These are phyloP conservation scores for Calonectria hawksworthii DNA, from an alignment of 2,329 filamentous ascomycete genomes.

Conservation along the genomic window DNA sequence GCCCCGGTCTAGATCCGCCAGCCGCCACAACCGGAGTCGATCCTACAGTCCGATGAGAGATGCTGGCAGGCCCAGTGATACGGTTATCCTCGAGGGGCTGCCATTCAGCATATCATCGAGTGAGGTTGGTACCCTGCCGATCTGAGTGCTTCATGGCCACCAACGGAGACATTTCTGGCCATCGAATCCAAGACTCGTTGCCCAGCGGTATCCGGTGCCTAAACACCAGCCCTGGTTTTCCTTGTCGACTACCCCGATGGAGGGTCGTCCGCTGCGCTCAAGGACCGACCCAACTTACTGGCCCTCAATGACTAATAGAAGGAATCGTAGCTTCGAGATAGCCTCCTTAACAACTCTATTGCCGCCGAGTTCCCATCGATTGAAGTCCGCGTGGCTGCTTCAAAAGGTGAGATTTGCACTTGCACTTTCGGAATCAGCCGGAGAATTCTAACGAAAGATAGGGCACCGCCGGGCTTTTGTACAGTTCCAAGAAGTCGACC, in stretches of 20 bases:
- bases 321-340: constrained; percentile 52
- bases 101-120: constrained; percentile 63
- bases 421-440: background rate
- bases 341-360: constrained; percentile 51
- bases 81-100: constrained; percentile 69
- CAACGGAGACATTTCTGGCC: constrained; percentile 19
- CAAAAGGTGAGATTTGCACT: constrained; percentile 46
- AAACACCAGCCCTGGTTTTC: background rate
- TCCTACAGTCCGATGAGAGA: constrained; percentile 54
- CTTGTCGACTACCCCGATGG: constrained; percentile 21
- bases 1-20: constrained; percentile 46
- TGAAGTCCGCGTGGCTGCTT: constrained; percentile 56
- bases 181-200: constrained; percentile 25
- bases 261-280: constrained; percentile 23
- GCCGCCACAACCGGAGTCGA: constrained; percentile 48
- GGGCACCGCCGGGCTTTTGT: constrained; percentile 58
- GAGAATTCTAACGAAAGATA: constrained; percentile 42
- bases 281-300: constrained; percentile 30
- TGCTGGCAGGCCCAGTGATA: constrained; percentile 61
- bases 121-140: constrained; percentile 60
- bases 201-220: constrained; percentile 13
- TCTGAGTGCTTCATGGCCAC: constrained; percentile 30
- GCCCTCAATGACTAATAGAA: constrained; percentile 45
- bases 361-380: constrained; percentile 53
- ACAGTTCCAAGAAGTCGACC: constrained; percentile 56